These are phyloP conservation scores for Penicillium decumbens DNA, from an alignment of 2,329 filamentous ascomycete genomes.

Conservation along the genomic window DNA sequence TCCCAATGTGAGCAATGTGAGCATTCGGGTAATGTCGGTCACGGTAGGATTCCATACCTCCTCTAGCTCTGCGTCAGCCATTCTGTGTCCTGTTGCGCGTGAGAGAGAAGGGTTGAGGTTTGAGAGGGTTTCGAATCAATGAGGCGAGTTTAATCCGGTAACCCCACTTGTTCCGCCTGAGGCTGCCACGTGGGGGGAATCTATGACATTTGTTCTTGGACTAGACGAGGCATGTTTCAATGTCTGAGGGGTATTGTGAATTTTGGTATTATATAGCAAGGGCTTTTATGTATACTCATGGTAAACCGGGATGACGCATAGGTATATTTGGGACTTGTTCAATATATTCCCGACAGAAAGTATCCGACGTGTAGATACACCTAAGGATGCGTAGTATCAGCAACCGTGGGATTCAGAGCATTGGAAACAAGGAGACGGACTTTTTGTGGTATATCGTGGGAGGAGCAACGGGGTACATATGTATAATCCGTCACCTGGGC, in stretches of 20 bases:
- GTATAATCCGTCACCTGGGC: no score
- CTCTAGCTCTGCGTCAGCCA: conserved; percentile 64
- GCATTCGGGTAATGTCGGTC: not conserved
- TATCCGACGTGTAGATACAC: no score
- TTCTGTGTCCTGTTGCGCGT: conserved; percentile 30
- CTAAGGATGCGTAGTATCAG: no score
- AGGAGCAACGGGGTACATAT: no score
- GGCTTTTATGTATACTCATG: no score
- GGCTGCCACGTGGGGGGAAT: conserved; percentile 16
- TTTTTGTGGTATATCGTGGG: no score
- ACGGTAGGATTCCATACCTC: conserved; percentile 42
- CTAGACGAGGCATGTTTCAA: not conserved
- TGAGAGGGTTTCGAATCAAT: not conserved
- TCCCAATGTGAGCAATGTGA: conserved; percentile 4
- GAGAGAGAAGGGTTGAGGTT: not conserved
- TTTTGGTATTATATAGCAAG: not conserved
- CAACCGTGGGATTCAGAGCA: no score
- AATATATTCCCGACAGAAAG: no score
- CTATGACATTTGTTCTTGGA: not conserved
- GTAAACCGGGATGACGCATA: no score
- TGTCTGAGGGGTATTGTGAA: not conserved
- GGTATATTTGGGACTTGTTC: no score
- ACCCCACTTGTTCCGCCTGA: conserved; percentile 24
- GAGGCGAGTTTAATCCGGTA: conserved; percentile 11
- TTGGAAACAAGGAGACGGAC: no score